Percentiles rank a stretch among this genome's conserved stretches.
These are phyloP conservation scores for Paraphaeosphaeria minitans DNA, from an alignment of 2,329 filamentous ascomycete species.

Conservation along the genomic window DNA sequence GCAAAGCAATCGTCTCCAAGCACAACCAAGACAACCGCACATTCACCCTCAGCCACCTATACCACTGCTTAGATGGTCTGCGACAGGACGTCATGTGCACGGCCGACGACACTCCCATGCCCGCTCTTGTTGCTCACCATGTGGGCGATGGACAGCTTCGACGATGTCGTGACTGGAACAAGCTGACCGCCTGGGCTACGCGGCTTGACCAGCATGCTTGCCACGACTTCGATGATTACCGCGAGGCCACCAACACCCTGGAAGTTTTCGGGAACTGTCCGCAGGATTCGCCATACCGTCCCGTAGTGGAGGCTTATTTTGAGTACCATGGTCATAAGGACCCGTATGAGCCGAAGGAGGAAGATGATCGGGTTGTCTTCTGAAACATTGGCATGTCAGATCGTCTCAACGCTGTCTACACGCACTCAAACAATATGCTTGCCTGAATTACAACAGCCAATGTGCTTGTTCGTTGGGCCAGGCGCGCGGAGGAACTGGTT, in stretches of 20 bases:
- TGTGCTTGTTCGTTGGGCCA: background rate
- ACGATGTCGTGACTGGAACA: conserved; percentile 41
- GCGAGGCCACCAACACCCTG: conserved; percentile 42
- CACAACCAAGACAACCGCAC: conserved; percentile 28
- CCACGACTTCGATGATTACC: conserved; percentile 42
- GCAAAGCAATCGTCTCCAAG: conserved; percentile 40
- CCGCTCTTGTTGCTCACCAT: conserved; percentile 29
- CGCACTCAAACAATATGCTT: no score
- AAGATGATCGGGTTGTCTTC: conserved; percentile 26
- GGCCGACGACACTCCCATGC: conserved; percentile 45
- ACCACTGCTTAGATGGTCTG: conserved; percentile 41
- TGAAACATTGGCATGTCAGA: background rate
- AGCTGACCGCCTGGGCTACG: conserved; percentile 40
- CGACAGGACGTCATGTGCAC: conserved; percentile 44
- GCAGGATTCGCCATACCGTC: conserved; percentile 34
- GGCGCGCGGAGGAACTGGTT: background rate
- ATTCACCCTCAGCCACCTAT: conserved; percentile 36
- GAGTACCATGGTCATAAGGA: conserved; percentile 42
- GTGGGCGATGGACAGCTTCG: conserved; percentile 37
- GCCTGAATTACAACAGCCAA: no score
- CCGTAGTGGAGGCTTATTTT: conserved; percentile 39
- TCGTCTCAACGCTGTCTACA: background rate
- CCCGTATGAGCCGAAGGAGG: conserved; percentile 30
- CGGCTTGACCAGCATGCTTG: conserved; percentile 40
- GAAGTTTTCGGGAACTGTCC: conserved; percentile 44